Conservation (phyloP, 139 green algal species). For the Chlamydomonas sphaeroides region DNA sequence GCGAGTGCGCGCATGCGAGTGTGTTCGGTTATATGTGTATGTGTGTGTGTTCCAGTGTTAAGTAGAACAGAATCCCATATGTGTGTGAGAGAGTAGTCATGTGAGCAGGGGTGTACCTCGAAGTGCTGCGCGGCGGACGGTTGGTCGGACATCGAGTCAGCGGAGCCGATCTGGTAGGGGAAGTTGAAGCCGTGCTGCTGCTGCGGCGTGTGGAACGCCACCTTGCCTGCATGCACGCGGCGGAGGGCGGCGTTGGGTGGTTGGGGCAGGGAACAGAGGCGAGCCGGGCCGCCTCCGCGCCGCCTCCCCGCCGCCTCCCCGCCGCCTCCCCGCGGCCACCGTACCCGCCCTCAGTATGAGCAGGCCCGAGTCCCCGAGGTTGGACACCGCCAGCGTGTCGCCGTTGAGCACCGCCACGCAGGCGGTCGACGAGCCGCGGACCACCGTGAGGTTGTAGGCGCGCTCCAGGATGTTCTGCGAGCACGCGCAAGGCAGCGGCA, state of each 20-base stretch:
- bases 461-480: slow-evolving; percentile 70
- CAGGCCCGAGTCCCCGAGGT: slow-evolving; percentile 88
- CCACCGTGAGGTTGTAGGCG: slow-evolving; percentile 58
- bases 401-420: slow-evolving; percentile 84
- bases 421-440: slow-evolving; percentile 81
- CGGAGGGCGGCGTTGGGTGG: no score
- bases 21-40: no score
- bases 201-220: slow-evolving; percentile 84
- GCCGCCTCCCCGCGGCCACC: not conserved
- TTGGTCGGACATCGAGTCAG: slow-evolving; percentile 29
- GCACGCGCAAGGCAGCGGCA: no score
- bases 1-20: no score
- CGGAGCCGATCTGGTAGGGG: slow-evolving; percentile 87
- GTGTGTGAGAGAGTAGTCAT: no score
- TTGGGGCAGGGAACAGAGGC: not conserved
- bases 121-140: slow-evolving; percentile 47
- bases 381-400: slow-evolving; percentile 75
- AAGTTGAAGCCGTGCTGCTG: slow-evolving; percentile 99
- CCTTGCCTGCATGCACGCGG: no score
- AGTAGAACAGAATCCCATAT: no score
- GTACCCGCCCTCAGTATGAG: slow-evolving; percentile 60
- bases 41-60: no score
- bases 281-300: no score
- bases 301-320: not conserved
- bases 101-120: slow-evolving; percentile 42